These are phyloP conservation scores for Senecio squalidus DNA, from an alignment of 140 eudicot genomes.

Conservation along the genomic window DNA sequence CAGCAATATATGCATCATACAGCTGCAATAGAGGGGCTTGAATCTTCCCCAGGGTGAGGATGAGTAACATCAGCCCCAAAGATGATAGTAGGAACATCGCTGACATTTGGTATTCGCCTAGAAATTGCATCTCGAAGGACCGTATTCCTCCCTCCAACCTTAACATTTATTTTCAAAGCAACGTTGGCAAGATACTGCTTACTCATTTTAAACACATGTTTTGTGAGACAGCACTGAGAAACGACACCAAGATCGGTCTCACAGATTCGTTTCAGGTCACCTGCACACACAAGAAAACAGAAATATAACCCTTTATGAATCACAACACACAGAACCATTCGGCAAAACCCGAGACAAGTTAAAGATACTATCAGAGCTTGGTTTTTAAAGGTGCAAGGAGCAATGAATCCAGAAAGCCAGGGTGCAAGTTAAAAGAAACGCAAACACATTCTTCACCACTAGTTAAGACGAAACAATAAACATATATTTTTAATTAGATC, in stretches of 20 bases:
- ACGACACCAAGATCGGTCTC: constrained; percentile 97
- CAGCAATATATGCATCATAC: too few relatives aligned
- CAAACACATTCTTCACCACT: too few relatives aligned
- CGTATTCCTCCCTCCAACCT: constrained; percentile 86
- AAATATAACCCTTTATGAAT: not conserved
- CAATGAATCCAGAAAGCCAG: not conserved
- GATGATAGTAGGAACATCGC: constrained; percentile 62
- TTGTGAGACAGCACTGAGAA: constrained; percentile 87
- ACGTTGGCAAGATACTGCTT: constrained; percentile 85
- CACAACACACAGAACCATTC: not conserved
- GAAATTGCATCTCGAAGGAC: constrained; percentile 80
- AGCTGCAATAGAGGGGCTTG: constrained; percentile 88
- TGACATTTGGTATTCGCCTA: constrained; percentile 69
- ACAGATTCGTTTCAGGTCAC: constrained; percentile 84
- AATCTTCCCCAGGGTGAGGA: constrained; percentile 93
- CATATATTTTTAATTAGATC: too few relatives aligned
- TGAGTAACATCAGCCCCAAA: constrained; percentile 88
- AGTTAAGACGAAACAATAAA: too few relatives aligned
- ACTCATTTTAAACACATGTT: constrained; percentile 73
- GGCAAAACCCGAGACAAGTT: not conserved
- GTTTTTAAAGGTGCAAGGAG: too few relatives aligned
- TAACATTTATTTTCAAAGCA: constrained; percentile 75
- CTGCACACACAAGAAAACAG: constrained; percentile 21
- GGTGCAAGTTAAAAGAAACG: not conserved
- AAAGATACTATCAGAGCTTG: not conserved